Base-by-base conservation (phyloP, 1,284 basidiomycete genomes). In the Pseudomicrostroma phylloplanum region DNA sequence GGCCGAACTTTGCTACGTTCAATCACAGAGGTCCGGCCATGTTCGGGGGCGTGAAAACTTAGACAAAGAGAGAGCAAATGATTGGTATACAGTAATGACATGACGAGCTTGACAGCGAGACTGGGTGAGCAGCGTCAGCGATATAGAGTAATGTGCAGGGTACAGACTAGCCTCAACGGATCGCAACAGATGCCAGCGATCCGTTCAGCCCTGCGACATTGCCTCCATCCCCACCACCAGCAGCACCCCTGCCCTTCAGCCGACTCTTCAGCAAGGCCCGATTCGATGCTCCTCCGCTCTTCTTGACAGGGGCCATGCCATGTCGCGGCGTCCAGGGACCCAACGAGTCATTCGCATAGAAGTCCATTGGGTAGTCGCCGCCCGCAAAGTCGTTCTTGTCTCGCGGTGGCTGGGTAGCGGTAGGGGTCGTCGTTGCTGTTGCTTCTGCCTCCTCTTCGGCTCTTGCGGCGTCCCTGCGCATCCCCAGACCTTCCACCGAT, bases 351-450 rank as follows among this genome's bases (percentile, higher is more conserved):
- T 88, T 90, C 53, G 85, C 85, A 74, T 97, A 98, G 79, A 97
- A 98, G 81, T 98, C 91, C 94, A 98, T 98, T 0, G 91, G 89
- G 80, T 98, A 98, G 60, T 78, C 40, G 79, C 80, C 40, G 82
- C 83, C 65, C 36, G 81, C 63, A 59, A 59, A 21, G 21, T 81
- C 81, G 9, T 57, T 26, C n/a, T 21, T 13, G 17, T 53, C 51
- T 19, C 19, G 51, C 46, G 3, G 3, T n/a, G 3, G 46, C 6
- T n/a, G 46, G 12, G 6, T 48, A 17, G 46, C n/a, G n/a, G 46
- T n/a, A 3, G 21, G 46, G 21, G 3, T 6, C 17, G 21, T 6
- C 46, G 19, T 25, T 36, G 4, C 8, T 41, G 40, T 43, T 19
- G 23, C n/a, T 49, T 3, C 30, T n/a, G 13, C 53, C 26, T 43